Base-by-base conservation (phyloP, 2,329 filamentous ascomycete species). In the Zalaria sp. region DNA sequence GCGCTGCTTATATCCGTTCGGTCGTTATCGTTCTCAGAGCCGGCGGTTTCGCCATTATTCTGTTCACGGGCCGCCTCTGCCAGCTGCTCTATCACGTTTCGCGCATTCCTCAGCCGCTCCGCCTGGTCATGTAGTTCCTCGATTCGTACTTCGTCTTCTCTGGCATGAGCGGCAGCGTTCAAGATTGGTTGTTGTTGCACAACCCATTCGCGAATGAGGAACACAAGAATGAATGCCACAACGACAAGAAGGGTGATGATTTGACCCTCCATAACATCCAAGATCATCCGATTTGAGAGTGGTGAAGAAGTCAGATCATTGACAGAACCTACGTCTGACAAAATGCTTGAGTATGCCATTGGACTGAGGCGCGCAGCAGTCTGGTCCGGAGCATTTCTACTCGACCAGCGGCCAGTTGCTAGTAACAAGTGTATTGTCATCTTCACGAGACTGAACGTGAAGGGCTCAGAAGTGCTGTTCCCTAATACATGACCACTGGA, bases 171-270 rank as follows among this genome's bases (percentile, higher is more conserved):
- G 25, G 59, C 81, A 67, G 91, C 80, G 53, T 93, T 93, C 51
- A 91, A 81, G 49, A 88, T 81, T 4, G 89, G 91, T 57, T 98
- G 91, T 58, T 98, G 91, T 58, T 98, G 91, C 6, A 98, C 87
- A 39, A 98, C 91, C 73, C 94, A 98, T 64, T 98, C 91, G 37
- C 93, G 72, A 37, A 98, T 95, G 3, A 98, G 65, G 51, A 98
- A 98, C 35, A 98, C 79, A n/a, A 98, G 67, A 45, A 98, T 95
- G 60, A 96, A 98, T 44, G 82, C 87, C 36, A 94, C 73, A 5
- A 98, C 89, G 39, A 96, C 85, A 7, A 93, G 66, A 4, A 95
- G 66, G 1, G 89, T 98, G 51, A 98, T 94, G 38, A 96, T 75
- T 56, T 94, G 88, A 3, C 91, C 91, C 63, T 98, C 91, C 3